Evolutionary conservation across 345 rosid species (phyloP).

Genomic region (Aegle marmelos): DNA sequence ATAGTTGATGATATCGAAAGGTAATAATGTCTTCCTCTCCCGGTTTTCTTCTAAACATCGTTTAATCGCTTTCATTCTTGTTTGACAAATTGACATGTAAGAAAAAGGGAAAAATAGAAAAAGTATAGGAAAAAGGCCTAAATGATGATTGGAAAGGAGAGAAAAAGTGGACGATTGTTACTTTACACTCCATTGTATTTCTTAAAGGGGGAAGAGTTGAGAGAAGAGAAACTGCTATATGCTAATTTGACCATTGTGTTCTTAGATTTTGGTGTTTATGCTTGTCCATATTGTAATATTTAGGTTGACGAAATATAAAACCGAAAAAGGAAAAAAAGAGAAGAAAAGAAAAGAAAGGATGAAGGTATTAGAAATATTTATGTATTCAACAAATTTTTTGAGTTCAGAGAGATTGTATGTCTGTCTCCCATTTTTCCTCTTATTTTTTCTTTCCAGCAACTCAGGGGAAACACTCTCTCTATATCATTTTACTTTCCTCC

Average conservation of each 20-base stretch:
- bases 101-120: not conserved
- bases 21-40: constrained; percentile 27
- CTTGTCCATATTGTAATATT: not conserved
- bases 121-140: too few relatives aligned
- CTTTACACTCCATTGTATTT: not conserved
- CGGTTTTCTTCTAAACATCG: not conserved
- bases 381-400: not conserved
- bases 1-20: constrained; percentile 65
- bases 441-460: not conserved
- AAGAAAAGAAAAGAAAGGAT: too few relatives aligned
- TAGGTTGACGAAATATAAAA: not conserved
- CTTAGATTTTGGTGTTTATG: not conserved
- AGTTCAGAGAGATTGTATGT: not conserved
- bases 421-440: not conserved
- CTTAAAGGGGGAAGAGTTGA: not conserved
- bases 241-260: not conserved
- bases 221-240: not conserved
- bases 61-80: too few relatives aligned
- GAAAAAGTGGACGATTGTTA: not conserved
- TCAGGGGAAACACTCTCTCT: not conserved
- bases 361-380: not conserved
- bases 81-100: not conserved
- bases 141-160: not conserved
- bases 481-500: not conserved
- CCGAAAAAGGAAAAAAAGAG: too few relatives aligned